phyloP scores from a whole-genome alignment of 108 stramenopile genomes.

The Discostella stelligeroides region DNA sequence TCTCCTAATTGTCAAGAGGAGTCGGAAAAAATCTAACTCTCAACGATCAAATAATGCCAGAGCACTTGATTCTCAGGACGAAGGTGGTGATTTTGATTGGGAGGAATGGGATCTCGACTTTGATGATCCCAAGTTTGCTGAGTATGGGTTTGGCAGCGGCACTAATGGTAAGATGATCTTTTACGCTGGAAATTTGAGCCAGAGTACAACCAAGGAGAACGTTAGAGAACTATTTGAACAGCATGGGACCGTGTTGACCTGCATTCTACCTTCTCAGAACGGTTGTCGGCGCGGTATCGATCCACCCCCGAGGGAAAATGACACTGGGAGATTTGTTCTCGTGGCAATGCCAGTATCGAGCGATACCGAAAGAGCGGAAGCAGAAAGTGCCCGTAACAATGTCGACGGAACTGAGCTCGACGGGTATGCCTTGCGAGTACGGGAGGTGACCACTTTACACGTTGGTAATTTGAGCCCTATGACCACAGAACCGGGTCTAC shows the following conservation, averaged over 20 bases:
- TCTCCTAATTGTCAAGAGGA: slow-evolving; percentile 2
- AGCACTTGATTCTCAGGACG: neutral
- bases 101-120: neutral
- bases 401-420: neutral
- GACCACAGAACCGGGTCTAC: slow-evolving; percentile 25
- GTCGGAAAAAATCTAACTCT: neutral
- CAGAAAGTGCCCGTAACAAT: neutral
- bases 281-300: slow-evolving; percentile 6
- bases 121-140: neutral
- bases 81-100: slow-evolving; percentile 1
- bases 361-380: neutral
- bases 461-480: slow-evolving; percentile 52
- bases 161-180: neutral
- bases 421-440: neutral
- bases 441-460: slow-evolving; percentile 30
- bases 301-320: slow-evolving; percentile 30
- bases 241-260: neutral
- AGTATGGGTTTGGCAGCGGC: neutral
- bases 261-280: neutral
- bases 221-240: slow-evolving; percentile 1
- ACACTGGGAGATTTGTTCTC: neutral
- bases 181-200: neutral
- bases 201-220: neutral
- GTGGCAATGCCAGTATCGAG: neutral
- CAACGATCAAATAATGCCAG: neutral